A percentile compares a stretch with the other conserved stretches of the same genome.
These are phyloP conservation scores for Buxus sempervirens DNA, from an alignment of 164 flowering plant species.

Conservation along the genomic window DNA sequence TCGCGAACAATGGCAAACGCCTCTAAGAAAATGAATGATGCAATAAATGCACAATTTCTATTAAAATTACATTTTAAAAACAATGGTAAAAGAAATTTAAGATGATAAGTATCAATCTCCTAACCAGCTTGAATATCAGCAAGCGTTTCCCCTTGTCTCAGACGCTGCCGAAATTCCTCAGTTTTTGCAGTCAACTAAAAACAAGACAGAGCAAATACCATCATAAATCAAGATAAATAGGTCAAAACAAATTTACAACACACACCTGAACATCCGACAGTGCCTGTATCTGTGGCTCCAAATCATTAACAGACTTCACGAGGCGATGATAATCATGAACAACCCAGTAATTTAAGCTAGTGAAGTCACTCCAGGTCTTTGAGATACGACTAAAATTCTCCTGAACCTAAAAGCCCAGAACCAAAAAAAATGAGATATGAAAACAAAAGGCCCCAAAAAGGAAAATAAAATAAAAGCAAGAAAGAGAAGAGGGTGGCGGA, in stretches of 20 bases:
- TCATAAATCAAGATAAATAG: not conserved
- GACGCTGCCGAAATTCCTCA: conserved; percentile 65
- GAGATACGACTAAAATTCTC: conserved; percentile 30
- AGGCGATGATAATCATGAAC: conserved; percentile 82
- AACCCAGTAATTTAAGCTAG: conserved; percentile 77
- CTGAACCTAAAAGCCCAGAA: conserved; percentile 24
- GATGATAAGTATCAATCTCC: not conserved
- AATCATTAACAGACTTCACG: conserved; percentile 62
- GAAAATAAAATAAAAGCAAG: too few species aligned
- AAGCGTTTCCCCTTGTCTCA: conserved; percentile 70
- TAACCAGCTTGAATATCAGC: conserved; percentile 94
- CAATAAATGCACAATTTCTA: not conserved
- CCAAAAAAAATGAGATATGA: not conserved
- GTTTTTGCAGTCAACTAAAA: conserved; percentile 51
- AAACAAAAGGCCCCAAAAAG: not conserved
- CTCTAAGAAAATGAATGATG: conserved; percentile 39
- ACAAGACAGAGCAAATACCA: not conserved
- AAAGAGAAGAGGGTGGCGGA: too few species aligned
- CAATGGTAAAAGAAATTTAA: not conserved
- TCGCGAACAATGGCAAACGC: conserved; percentile 99
- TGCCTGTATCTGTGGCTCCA: conserved; percentile 56
- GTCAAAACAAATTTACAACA: not conserved
- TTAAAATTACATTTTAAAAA: not conserved
- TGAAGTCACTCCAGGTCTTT: conserved; percentile 48
- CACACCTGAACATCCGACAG: conserved; percentile 79